phyloP scores from a whole-genome alignment of 306 rosid genomes.

The Mucuna pruriens region DNA sequence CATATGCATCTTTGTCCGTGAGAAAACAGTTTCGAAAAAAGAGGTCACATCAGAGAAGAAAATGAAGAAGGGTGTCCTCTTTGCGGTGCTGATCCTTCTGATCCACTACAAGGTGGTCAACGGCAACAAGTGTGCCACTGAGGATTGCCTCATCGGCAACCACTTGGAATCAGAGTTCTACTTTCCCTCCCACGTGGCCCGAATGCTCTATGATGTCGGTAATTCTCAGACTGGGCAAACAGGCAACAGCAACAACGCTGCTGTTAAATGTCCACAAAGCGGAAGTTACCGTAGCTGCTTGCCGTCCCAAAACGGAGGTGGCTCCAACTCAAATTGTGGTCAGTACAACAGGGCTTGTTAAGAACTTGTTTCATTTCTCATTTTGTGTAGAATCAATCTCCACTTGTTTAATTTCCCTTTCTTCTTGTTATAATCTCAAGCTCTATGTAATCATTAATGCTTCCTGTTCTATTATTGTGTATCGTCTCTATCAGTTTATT shows the following conservation, averaged over 20 bases:
- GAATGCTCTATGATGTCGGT: slow-evolving; percentile 40
- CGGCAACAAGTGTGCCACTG: background rate
- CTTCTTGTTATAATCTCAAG: too few species aligned
- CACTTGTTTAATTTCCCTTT: too few species aligned
- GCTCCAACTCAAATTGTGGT: too few species aligned
- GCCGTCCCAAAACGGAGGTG: slow-evolving; percentile 18
- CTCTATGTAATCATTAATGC: too few species aligned
- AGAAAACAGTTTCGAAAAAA: background rate
- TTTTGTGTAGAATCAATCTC: too few species aligned
- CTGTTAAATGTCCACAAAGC: slow-evolving; percentile 29
- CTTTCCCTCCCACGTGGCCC: slow-evolving; percentile 26
- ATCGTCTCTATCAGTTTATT: too few species aligned
- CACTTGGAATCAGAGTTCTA: slow-evolving; percentile 39
- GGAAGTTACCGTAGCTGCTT: slow-evolving; percentile 42
- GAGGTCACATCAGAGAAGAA: too few species aligned
- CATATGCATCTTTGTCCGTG: background rate
- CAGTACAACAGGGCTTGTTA: too few species aligned
- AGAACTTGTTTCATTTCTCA: too few species aligned
- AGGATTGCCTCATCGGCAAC: slow-evolving; percentile 40
- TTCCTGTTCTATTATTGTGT: too few species aligned
- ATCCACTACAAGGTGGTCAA: slow-evolving; percentile 23
- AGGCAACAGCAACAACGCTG: background rate
- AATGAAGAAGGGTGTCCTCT: slow-evolving; percentile 37
- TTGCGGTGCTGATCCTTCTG: slow-evolving; percentile 21
- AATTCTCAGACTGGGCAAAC: background rate